phyloP scores from a whole-genome alignment of 2,329 filamentous ascomycete genomes.

The Sporothrix globosa region DNA sequence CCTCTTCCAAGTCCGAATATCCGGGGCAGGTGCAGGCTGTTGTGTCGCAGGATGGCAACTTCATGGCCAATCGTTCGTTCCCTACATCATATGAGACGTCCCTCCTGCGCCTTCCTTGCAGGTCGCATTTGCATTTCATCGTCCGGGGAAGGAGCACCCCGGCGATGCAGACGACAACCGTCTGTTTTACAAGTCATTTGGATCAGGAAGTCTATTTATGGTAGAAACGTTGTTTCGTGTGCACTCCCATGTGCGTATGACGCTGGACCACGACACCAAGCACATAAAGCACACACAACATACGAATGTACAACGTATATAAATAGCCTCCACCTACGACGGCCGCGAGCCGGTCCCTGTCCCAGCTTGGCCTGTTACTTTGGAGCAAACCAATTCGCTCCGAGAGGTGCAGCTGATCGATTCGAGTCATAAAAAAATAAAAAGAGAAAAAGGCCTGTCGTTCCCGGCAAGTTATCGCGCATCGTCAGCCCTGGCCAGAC shows the following conservation, averaged over 20 bases:
- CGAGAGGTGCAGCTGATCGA: background rate
- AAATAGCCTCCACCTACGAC: background rate
- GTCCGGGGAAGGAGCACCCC: background rate
- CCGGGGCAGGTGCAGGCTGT: background rate
- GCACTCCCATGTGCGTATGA: constrained; percentile 8
- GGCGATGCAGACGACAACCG: background rate
- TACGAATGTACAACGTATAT: no score
- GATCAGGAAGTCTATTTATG: background rate
- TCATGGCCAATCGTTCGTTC: background rate
- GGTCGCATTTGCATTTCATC: background rate
- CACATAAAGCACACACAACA: no score
- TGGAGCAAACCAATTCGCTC: background rate
- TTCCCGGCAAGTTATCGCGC: background rate
- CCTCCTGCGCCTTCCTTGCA: background rate
- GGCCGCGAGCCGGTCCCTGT: background rate
- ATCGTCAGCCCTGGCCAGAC: background rate
- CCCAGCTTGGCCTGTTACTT: background rate
- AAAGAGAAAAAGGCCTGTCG: no score
- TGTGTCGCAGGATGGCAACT: background rate
- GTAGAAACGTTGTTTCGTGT: background rate
- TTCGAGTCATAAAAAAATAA: background rate
- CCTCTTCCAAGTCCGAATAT: background rate
- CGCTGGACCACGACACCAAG: background rate
- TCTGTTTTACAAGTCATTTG: no score
- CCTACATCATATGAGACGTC: no score